phyloP scores from a whole-genome alignment of 805 yeast genomes.

The Ogataea pilisensis region DNA sequence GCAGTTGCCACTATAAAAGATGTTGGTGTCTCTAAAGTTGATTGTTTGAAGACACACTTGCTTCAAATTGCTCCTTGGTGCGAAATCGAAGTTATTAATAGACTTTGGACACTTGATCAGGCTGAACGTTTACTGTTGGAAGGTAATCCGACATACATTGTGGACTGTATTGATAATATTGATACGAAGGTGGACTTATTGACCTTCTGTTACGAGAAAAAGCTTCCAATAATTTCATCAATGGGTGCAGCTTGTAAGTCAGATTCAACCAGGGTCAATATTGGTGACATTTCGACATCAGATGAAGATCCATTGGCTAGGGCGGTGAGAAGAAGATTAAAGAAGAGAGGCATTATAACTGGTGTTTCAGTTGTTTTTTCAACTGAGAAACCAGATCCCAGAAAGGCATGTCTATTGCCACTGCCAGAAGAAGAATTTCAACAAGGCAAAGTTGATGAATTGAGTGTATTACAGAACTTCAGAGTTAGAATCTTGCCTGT shows the following conservation, averaged over 20 bases:
- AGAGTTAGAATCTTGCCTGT: constrained; percentile 95
- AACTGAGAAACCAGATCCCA: constrained; percentile 95
- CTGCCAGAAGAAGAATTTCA: constrained; percentile 76
- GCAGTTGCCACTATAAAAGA: constrained; percentile 89
- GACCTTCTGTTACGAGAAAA: constrained; percentile 59
- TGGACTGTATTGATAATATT: constrained; percentile 95
- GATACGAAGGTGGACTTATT: constrained; percentile 94
- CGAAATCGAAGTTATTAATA: constrained; percentile 69
- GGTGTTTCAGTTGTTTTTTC: constrained; percentile 88
- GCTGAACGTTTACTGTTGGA: constrained; percentile 58
- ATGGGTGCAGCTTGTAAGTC: constrained; percentile 98
- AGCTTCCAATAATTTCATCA: constrained; percentile 73
- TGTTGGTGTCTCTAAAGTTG: constrained; percentile 91
- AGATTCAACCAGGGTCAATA: constrained; percentile 87
- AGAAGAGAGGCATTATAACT: constrained; percentile 67
- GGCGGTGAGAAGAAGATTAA: constrained; percentile 78
- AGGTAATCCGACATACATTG: constrained; percentile 68
- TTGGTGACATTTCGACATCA: constrained; percentile 84
- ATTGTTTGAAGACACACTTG: constrained; percentile 67
- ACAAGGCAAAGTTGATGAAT: constrained; percentile 80
- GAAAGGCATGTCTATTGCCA: constrained; percentile 84
- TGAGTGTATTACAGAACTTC: constrained; percentile 83
- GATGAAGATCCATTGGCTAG: constrained; percentile 93
- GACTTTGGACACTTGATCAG: constrained; percentile 66
- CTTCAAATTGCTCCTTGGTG: constrained; percentile 90